Evolutionary conservation across 495 filamentous ascomycete species (phyloP).

Genomic region (Penicillium atrosanguineum): DNA sequence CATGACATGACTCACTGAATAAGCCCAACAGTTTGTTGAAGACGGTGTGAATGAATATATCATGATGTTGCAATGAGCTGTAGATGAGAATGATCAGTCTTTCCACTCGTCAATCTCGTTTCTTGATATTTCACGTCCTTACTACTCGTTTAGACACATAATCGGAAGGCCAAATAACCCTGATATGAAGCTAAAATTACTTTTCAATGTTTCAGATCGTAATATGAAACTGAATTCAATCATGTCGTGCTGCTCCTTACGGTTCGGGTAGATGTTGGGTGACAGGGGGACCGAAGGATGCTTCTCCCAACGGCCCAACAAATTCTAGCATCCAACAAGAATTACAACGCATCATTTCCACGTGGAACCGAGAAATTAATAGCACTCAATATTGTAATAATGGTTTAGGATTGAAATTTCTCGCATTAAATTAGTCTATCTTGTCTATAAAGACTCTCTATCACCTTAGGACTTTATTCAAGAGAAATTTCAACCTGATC

Average conservation of each 20-base stretch:
- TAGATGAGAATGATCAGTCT: background rate
- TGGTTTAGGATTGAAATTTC: background rate
- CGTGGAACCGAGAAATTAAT: background rate
- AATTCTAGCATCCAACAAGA: background rate
- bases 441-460: background rate
- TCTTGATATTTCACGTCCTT: background rate
- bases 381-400: background rate
- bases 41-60: background rate
- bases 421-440: background rate
- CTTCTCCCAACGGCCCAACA: slow-evolving; percentile 15
- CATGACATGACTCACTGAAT: background rate
- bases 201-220: too few relatives aligned
- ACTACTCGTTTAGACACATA: background rate
- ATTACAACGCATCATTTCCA: background rate
- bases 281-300: background rate
- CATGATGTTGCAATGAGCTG: background rate
- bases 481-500: background rate
- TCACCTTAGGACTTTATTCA: background rate
- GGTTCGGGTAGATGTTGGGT: background rate
- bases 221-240: background rate
- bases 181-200: too few relatives aligned
- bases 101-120: background rate
- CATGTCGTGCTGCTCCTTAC: background rate
- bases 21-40: background rate
- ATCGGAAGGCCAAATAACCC: too few relatives aligned